Evolutionary conservation across 441 rosid genomes (phyloP).

Genomic region (Eutrema salsugineum): DNA sequence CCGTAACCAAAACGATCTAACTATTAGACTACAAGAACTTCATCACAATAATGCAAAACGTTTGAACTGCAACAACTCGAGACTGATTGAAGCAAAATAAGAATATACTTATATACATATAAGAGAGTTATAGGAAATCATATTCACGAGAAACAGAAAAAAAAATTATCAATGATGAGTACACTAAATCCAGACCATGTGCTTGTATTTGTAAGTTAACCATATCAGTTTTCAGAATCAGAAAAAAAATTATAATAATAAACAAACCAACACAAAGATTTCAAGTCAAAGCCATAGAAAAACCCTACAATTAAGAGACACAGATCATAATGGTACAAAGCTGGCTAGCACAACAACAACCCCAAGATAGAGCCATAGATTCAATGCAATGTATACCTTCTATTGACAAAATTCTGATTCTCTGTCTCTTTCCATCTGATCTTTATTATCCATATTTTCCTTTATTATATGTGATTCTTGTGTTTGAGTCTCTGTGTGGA

Average conservation of each 20-base stretch:
- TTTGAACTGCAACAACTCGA: background rate
- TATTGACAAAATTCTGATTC: constrained; percentile 12
- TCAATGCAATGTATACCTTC: constrained; percentile 11
- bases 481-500: constrained; percentile 9
- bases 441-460: background rate
- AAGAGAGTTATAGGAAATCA: background rate
- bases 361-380: constrained; percentile 11
- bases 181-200: background rate
- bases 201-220: constrained; percentile 6
- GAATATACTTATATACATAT: background rate
- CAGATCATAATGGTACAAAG: constrained; percentile 17
- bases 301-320: constrained; percentile 5
- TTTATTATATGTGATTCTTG: constrained; percentile 15
- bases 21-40: background rate
- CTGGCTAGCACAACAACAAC: constrained; percentile 33
- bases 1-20: background rate
- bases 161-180: background rate
- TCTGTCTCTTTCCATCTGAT: constrained; percentile 22
- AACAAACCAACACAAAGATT: background rate
- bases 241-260: background rate
- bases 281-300: background rate
- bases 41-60: constrained; percentile 14
- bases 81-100: background rate
- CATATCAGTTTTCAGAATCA: background rate
- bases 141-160: background rate